These are phyloP conservation scores for Oxyria digyna DNA, from an alignment of 148 eudicot species.

Conservation along the genomic window DNA sequence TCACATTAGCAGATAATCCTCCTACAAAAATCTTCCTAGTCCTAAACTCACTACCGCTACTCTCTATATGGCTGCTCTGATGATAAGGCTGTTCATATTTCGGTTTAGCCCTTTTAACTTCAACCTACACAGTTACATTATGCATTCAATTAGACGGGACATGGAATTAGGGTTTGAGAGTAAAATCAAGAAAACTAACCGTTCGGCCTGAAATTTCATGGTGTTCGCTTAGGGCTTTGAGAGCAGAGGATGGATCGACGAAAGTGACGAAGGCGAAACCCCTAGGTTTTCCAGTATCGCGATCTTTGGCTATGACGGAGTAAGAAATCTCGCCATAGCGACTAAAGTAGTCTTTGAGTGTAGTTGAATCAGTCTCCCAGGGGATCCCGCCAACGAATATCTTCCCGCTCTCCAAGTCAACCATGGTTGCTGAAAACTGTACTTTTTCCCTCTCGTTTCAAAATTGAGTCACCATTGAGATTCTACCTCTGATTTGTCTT, in stretches of 20 bases:
- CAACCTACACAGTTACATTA: constrained; percentile 39
- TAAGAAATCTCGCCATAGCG: constrained; percentile 45
- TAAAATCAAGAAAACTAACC: constrained; percentile 25
- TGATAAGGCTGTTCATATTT: constrained; percentile 34
- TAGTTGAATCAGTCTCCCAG: constrained; percentile 38
- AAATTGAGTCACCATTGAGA: not conserved
- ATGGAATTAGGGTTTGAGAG: not conserved
- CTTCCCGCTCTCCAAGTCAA: constrained; percentile 46
- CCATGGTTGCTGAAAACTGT: constrained; percentile 30
- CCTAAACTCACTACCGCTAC: constrained; percentile 24
- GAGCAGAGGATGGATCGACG: constrained; percentile 34
- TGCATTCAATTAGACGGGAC: not conserved
- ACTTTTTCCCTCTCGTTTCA: constrained; percentile 2
- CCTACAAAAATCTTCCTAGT: constrained; percentile 90
- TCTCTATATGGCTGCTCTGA: constrained; percentile 22
- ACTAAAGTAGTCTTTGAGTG: constrained; percentile 34
- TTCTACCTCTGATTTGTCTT: not conserved
- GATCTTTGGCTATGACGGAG: constrained; percentile 48
- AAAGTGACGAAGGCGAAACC: constrained; percentile 80
- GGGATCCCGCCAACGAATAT: constrained; percentile 75
- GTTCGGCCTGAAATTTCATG: constrained; percentile 47
- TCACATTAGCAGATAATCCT: constrained; percentile 64
- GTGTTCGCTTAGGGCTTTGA: constrained; percentile 37
- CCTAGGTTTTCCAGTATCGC: constrained; percentile 38
- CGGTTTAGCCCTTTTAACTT: constrained; percentile 70